Evolutionary conservation across 2,329 filamentous ascomycete species (phyloP).

Genomic region (Cladophialophora yegresii): DNA sequence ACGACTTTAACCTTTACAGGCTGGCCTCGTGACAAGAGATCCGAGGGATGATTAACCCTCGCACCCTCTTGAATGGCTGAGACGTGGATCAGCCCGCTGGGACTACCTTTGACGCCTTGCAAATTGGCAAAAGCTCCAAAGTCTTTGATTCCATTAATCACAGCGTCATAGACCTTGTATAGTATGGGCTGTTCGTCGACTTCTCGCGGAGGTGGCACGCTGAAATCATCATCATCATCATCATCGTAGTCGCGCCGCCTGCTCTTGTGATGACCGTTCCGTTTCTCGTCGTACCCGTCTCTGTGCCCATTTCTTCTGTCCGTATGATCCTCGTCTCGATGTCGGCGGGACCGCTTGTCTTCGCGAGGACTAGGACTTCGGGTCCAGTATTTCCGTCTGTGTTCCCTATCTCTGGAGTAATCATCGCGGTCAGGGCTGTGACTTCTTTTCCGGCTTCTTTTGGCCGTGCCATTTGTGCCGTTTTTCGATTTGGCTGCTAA

Average conservation of each 20-base stretch:
- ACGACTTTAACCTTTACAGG: slow-evolving; percentile 89
- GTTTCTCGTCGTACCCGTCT: slow-evolving; percentile 35
- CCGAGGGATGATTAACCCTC: slow-evolving; percentile 87
- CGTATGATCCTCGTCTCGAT: slow-evolving; percentile 54
- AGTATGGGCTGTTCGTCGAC: slow-evolving; percentile 79
- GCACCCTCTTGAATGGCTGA: slow-evolving; percentile 83
- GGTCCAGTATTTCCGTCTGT: slow-evolving; percentile 52
- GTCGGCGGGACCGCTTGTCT: slow-evolving; percentile 41
- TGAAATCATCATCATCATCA: slow-evolving; percentile 58
- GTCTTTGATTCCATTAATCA: slow-evolving; percentile 88
- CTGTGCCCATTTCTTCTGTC: slow-evolving; percentile 20
- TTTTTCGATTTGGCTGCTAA: slow-evolving; percentile 67
- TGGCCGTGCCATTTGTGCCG: slow-evolving; percentile 42
- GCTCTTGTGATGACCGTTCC: slow-evolving; percentile 43
- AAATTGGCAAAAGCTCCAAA: slow-evolving; percentile 95
- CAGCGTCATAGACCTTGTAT: slow-evolving; percentile 86
- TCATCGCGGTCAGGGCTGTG: slow-evolving; percentile 55
- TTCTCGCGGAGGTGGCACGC: slow-evolving; percentile 67
- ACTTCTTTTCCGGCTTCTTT: slow-evolving; percentile 56
- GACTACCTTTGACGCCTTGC: slow-evolving; percentile 80
- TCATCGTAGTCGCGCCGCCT: slow-evolving; percentile 52
- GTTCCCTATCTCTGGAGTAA: slow-evolving; percentile 51
- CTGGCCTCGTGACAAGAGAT: slow-evolving; percentile 78
- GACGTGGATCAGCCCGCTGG: slow-evolving; percentile 91
- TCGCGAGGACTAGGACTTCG: slow-evolving; percentile 56